Base-by-base conservation (phyloP, 2,329 filamentous ascomycete genomes). In the Aspergillus eucalypticola region DNA sequence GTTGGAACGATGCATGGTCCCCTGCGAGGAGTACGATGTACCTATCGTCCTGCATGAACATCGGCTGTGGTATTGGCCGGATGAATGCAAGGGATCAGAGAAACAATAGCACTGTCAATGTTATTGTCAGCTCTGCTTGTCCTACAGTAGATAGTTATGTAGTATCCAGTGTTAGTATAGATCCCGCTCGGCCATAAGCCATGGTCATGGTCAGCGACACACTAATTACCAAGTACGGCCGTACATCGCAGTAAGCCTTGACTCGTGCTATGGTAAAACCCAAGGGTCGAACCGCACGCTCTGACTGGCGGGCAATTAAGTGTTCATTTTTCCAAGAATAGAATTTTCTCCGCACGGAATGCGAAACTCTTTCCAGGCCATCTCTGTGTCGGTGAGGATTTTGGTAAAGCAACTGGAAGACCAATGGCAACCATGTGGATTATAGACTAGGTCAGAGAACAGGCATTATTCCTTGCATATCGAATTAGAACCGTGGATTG, bases 311-410 rank as follows among this genome's bases (percentile, higher is more conserved):
- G 52, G 41, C 52, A 44, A 54, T 54, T 42, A 38, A 17, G 44
- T 23, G 42, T 51, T 46, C 27, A 35, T 35, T 48, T 29, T 39
- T 51, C 50, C 57, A 54, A 54, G 23, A 59, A 46, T 56, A 44
- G 42, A 44, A 32, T 13, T 56, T 56, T 52, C 51, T 59, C 58
- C 46, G 52, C 56, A 50, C 32, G 35, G 48, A 32, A 8, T 13
- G 27, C 15, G 46, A 44, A 60, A 55, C 39, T 57, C 32, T 59
- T 38, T 35, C 32, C 32, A 35, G 44, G 7, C n/a, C 25, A 27
- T 23, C 6, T 39, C 39, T 21, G 19, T 56, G 53, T 54, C 52
- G 59, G 55, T 61, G 53, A 59, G 53, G 21, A 42, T 32, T 54
- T 50, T 41, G 19, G 15, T 55, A 29, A 32, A 32, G 38, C 25